These are phyloP conservation scores for Coprinopsis strossmayeri DNA, from an alignment of 768 basidiomycete genomes.

Conservation along the genomic window DNA sequence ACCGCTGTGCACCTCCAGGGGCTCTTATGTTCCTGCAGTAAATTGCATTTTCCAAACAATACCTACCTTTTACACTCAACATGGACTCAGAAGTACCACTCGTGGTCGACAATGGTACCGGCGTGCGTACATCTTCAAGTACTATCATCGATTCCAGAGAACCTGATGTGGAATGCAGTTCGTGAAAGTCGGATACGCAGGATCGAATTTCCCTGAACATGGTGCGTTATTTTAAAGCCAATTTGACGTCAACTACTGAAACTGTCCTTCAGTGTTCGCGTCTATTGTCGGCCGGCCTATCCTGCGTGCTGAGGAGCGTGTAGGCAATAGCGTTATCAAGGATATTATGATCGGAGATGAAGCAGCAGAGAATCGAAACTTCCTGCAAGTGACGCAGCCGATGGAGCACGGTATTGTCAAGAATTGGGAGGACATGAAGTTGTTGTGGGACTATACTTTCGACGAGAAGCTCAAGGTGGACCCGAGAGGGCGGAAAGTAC, in stretches of 20 bases:
- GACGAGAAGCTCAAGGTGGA: slow-evolving; percentile 90
- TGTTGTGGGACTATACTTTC: slow-evolving; percentile 98
- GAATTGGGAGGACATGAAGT: slow-evolving; percentile 99
- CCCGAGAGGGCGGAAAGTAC: slow-evolving; percentile 78
- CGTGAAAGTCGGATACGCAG: slow-evolving; percentile 87
- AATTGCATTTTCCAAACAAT: not conserved
- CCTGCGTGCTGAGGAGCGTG: slow-evolving; percentile 93
- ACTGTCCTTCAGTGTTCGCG: slow-evolving; percentile 66
- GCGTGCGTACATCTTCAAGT: slow-evolving; percentile 41
- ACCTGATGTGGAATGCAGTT: slow-evolving; percentile 43
- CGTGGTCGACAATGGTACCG: slow-evolving; percentile 87
- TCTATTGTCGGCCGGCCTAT: slow-evolving; percentile 97
- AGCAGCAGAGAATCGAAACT: slow-evolving; percentile 89
- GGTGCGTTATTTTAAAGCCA: slow-evolving; percentile 37
- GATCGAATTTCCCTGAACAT: slow-evolving; percentile 93
- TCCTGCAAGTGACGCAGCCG: slow-evolving; percentile 94
- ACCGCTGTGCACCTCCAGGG: not conserved
- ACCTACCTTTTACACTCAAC: not conserved
- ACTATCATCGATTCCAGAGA: slow-evolving; percentile 4
- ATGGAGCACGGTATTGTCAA: slow-evolving; percentile 99
- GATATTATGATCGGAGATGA: slow-evolving; percentile 99
- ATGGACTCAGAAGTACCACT: slow-evolving; percentile 51
- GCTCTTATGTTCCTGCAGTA: not conserved
- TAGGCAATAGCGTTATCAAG: slow-evolving; percentile 80
- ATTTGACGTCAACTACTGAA: slow-evolving; percentile 1